Percentiles rank a stretch among this genome's conserved stretches.
Evolutionary conservation across 1,284 basidiomycete species (phyloP).

Genomic region (Boletus holoroseus): DNA sequence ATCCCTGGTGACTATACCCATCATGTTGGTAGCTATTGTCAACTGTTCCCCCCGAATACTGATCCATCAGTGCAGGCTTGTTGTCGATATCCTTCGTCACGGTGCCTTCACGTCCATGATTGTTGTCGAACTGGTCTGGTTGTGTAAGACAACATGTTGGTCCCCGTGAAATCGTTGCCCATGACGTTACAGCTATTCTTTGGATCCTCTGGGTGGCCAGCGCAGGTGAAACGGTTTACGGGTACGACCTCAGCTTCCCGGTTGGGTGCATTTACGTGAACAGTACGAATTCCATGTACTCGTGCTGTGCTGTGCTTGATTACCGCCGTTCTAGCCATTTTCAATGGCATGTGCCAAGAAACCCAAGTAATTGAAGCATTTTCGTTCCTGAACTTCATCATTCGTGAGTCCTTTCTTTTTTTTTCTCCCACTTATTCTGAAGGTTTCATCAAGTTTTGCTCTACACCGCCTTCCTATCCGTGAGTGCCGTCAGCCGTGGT

Average conservation of each 20-base stretch:
- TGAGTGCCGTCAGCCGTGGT: slow-evolving; percentile 37
- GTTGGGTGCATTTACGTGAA: slow-evolving; percentile 20
- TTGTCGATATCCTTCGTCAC: slow-evolving; percentile 33
- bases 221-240: slow-evolving; percentile 38
- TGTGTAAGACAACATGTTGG: slow-evolving; percentile 27
- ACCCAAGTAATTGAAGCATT: slow-evolving; percentile 47
- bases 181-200: slow-evolving; percentile 39
- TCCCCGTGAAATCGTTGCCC: background rate
- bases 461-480: slow-evolving; percentile 37
- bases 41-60: background rate
- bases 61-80: slow-evolving; percentile 24
- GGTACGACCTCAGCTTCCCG: slow-evolving; percentile 19
- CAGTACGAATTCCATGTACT: slow-evolving; percentile 10
- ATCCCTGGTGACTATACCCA: slow-evolving; percentile 41
- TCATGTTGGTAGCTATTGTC: slow-evolving; percentile 38
- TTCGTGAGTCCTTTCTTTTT: slow-evolving; percentile 35
- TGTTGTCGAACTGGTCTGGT: slow-evolving; percentile 35
- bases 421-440: background rate
- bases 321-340: slow-evolving; percentile 1
- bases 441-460: slow-evolving; percentile 35
- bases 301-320: slow-evolving; percentile 1
- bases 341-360: slow-evolving; percentile 38
- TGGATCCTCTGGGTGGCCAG: slow-evolving; percentile 55
- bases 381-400: slow-evolving; percentile 47
- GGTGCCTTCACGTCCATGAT: slow-evolving; percentile 38